Evolutionary conservation across 176 grass and related monocot genomes (phyloP), one percentile per base, ranked within the genome.

Genomic region (Dactylis glomerata): DNA sequence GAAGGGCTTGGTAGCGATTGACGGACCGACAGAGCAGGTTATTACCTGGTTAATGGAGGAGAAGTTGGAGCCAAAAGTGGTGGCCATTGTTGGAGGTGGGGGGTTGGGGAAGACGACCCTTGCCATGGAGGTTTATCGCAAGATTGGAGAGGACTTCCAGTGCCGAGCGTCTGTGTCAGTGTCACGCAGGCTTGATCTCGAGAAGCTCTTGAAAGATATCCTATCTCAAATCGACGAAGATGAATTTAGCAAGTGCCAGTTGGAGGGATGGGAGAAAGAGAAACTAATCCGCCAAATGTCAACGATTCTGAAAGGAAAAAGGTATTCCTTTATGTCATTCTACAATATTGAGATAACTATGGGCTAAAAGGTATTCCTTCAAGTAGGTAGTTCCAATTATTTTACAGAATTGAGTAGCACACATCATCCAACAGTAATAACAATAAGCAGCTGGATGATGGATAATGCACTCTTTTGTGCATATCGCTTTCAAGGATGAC

Each of bases 21-120:
- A 71, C 5, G n/a, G 11, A 5, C 68, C 36, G 6, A 44, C 0
- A 11, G 23, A 44, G 5, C 11, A 15, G 22, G 2, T 71, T 26
- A 7, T 44, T 0, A 12, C 37, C n/a, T 44, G 5, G 22, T 26
- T 71, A 12, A 4, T 5, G 5, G 68, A 70, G 0, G 0, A 71
- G 5, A 71, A 23, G 12, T 6, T 26, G 68, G 68, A 7, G 15
- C 65, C 34, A 3, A 52, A 50, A 45, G 3, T 79, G 41, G 82
- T 84, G 52, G 72, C 81, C 11, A 80, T 84, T 15, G 15, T 73
- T 46, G 87, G 87, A 19, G 45, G 28, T 42, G 82, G 64, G 4
- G 84, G 84, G 13, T 8, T 79, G 13, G 87, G 75, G 0, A 89
- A 84, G 54, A 89, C 76, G 0, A 78, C 63, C 14, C 75, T 79